Base-by-base conservation (phyloP, 2,329 filamentous ascomycete genomes). In the Helotiales sp. region DNA sequence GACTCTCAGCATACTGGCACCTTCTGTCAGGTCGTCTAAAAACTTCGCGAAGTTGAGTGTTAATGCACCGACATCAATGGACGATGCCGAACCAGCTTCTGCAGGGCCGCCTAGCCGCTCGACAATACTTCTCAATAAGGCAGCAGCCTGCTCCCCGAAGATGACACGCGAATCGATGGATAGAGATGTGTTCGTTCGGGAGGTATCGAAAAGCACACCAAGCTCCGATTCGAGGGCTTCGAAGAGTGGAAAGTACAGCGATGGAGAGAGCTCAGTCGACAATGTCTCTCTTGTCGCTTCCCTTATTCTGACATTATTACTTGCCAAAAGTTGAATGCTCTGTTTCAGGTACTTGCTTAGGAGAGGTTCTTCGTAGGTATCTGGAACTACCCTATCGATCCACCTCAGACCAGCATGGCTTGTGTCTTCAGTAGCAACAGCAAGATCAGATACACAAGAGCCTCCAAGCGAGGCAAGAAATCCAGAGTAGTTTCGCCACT, bases 401-500 rank as follows among this genome's bases (percentile, higher is more conserved):
- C 89, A 91, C 69, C 83, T 82, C 40, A 91, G 75, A 6, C 86
- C 84, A 63, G 83, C 82, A 13, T 87, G 78, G 17, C 83, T 79
- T 17, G 86, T 81, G 62, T 91, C 89, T 58, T 90, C 89, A 11
- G 83, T 79, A 65, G 73, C 32, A 61, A 83, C 80, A 58, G 84
- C 81, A 74, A 88, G 85, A 65, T 87, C 85, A 2, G 88, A 85
- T 8, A 86, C 86, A 75, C 89, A 91, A 63, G 88, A 85, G 2
- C 89, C 89, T 15, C 88, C 89, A 5, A 91, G 78, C 0, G 89
- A 90, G 5, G 88, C 88, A 11, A 91, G 80, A 70, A 91, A 90
- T 0, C 89, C 89, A 1, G 89, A 90, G 72, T 88, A 85, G 70
- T 91, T 91, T 43, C 89, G 84, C 89, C 89, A 91, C 73, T 91